Conservation (phyloP, 1,284 basidiomycete genomes). For the Calocybe gambosa region DNA sequence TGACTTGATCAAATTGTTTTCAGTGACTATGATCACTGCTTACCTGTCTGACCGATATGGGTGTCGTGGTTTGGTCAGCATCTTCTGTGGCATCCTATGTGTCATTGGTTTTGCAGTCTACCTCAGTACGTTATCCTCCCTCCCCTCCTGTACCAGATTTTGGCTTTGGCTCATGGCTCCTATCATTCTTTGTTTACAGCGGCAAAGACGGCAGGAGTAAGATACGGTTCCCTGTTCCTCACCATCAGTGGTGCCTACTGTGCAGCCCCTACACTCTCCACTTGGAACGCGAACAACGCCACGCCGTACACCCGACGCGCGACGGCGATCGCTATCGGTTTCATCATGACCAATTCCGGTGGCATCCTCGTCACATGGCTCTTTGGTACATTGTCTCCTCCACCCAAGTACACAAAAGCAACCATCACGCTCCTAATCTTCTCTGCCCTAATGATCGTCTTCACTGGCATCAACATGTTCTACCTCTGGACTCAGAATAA, state of each 20-base stretch:
- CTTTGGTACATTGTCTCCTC: slow-evolving; percentile 35
- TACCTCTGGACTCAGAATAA: slow-evolving; percentile 18
- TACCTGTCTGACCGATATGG: slow-evolving; percentile 34
- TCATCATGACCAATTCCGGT: slow-evolving; percentile 41
- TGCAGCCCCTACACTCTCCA: slow-evolving; percentile 30
- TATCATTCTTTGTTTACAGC: background rate
- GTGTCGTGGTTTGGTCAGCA: slow-evolving; percentile 29
- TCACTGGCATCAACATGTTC: slow-evolving; percentile 23
- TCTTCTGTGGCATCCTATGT: slow-evolving; percentile 26
- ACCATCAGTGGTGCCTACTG: slow-evolving; percentile 34
- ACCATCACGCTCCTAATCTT: slow-evolving; percentile 31
- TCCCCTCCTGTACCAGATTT: background rate
- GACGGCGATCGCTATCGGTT: slow-evolving; percentile 40
- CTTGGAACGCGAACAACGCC: slow-evolving; percentile 48
- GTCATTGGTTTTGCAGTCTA: slow-evolving; percentile 35
- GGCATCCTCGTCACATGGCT: slow-evolving; percentile 51
- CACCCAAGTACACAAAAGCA: slow-evolving; percentile 35
- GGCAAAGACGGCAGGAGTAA: slow-evolving; percentile 14
- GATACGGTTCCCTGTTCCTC: slow-evolving; percentile 40
- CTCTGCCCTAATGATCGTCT: slow-evolving; percentile 24
- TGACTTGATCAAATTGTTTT: background rate
- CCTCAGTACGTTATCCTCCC: slow-evolving; percentile 22
- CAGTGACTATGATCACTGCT: slow-evolving; percentile 24
- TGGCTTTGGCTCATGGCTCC: no score
- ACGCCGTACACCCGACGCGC: slow-evolving; percentile 42